These are phyloP conservation scores for Tetracladium maxilliforme DNA, from an alignment of 2,329 filamentous ascomycete genomes.

Conservation along the genomic window DNA sequence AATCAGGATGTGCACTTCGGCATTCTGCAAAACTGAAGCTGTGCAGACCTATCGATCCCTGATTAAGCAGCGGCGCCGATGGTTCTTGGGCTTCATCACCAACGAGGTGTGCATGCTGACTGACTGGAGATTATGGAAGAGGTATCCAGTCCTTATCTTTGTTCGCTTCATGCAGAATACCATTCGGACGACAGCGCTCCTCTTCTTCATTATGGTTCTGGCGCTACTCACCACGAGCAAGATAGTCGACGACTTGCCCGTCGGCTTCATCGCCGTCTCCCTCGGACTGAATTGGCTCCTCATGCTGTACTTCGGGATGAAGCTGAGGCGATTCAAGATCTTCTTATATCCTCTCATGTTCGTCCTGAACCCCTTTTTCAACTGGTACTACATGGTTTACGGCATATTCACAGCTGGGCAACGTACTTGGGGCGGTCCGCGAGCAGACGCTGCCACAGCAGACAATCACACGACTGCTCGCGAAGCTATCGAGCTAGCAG, in stretches of 20 bases:
- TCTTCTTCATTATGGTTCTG: conserved; percentile 89
- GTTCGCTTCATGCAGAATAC: conserved; percentile 94
- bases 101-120: conserved; percentile 99
- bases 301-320: conserved; percentile 90
- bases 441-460: conserved; percentile 75
- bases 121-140: conserved; percentile 78
- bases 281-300: conserved; percentile 86
- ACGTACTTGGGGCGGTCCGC: conserved; percentile 87
- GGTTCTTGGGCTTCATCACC: conserved; percentile 95
- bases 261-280: conserved; percentile 87
- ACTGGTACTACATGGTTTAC: conserved; percentile 97
- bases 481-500: conserved; percentile 71
- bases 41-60: conserved; percentile 78
- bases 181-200: conserved; percentile 80
- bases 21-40: conserved; percentile 96
- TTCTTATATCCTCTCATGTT: conserved; percentile 96
- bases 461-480: conserved; percentile 63
- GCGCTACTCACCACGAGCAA: conserved; percentile 77
- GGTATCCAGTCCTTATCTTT: conserved; percentile 74
- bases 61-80: conserved; percentile 85
- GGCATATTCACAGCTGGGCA: conserved; percentile 91
- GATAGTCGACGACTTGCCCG: conserved; percentile 62
- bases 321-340: conserved; percentile 79
- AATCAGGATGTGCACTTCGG: conserved; percentile 94
- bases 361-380: conserved; percentile 87